A percentile compares a stretch with the other conserved stretches of the same genome.
Conservation (phyloP, 805 yeast genomes). For the Barnettozyma wickerhamii region DNA sequence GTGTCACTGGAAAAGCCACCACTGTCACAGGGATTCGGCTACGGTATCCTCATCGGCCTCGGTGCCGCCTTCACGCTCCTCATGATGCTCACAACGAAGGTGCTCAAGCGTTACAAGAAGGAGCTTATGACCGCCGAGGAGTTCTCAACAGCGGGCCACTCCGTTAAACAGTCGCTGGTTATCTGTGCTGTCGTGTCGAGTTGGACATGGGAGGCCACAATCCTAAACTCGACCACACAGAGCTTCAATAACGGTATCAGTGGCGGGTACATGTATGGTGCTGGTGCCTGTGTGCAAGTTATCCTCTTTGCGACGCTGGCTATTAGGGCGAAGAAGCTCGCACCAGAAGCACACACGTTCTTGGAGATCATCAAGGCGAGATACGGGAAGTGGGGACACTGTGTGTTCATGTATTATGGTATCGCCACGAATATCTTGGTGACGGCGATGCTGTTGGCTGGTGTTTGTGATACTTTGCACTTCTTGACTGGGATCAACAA, state of each 20-base stretch:
- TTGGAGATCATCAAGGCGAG: slow-evolving; percentile 78
- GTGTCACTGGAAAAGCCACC: slow-evolving; percentile 9
- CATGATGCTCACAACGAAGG: slow-evolving; percentile 71
- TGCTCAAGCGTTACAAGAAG: slow-evolving; percentile 72
- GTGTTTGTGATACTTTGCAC: slow-evolving; percentile 80
- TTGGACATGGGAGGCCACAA: slow-evolving; percentile 93
- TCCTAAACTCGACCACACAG: slow-evolving; percentile 71
- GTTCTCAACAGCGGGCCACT: slow-evolving; percentile 88
- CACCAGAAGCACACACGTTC: slow-evolving; percentile 91
- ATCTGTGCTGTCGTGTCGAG: slow-evolving; percentile 89
- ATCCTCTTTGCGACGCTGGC: slow-evolving; percentile 83
- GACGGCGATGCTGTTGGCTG: slow-evolving; percentile 87
- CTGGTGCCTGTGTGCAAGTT: slow-evolving; percentile 90
- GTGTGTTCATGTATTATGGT: slow-evolving; percentile 71
- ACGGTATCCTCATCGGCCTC: slow-evolving; percentile 84
- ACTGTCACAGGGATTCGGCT: slow-evolving; percentile 73
- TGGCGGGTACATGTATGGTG: slow-evolving; percentile 72
- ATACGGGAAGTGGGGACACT: slow-evolving; percentile 75
- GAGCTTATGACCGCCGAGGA: slow-evolving; percentile 92
- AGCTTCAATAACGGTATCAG: slow-evolving; percentile 71
- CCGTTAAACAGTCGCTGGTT: slow-evolving; percentile 79
- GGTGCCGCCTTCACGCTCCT: slow-evolving; percentile 75
- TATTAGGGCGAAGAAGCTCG: slow-evolving; percentile 81
- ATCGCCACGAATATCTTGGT: slow-evolving; percentile 85
- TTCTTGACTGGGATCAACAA: slow-evolving; percentile 81